Conservation (phyloP, 805 yeast genomes). For the Sungouiozyma intestinalis region DNA sequence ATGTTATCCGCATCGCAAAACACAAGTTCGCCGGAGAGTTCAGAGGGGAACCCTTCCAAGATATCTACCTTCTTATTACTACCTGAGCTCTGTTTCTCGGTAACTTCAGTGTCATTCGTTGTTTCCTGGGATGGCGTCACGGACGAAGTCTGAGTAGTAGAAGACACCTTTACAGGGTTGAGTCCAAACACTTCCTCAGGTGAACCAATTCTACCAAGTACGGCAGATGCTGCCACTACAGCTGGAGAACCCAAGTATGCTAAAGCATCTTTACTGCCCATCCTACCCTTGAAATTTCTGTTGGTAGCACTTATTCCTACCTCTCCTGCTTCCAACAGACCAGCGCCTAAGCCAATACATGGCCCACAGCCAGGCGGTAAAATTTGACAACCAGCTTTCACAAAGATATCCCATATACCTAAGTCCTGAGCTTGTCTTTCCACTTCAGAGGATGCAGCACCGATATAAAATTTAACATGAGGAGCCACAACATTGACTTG, state of each 20-base stretch:
- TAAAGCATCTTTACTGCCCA: conserved; percentile 95
- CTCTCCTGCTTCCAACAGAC: conserved; percentile 88
- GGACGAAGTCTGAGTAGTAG: not conserved
- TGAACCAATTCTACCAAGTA: conserved; percentile 86
- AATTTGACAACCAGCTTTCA: conserved; percentile 90
- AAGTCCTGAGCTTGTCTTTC: conserved; percentile 82
- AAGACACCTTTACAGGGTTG: conserved; percentile 36
- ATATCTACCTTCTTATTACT: conserved; percentile 53
- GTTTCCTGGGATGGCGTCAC: not conserved
- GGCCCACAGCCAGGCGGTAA: conserved; percentile 99
- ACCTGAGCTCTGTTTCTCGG: conserved; percentile 28
- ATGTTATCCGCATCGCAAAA: conserved; percentile 94
- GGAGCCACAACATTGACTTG: conserved; percentile 59
- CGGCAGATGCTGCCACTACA: conserved; percentile 96
- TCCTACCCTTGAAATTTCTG: conserved; percentile 97
- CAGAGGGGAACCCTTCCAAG: conserved; percentile 82
- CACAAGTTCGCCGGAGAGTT: conserved; percentile 81
- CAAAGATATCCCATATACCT: conserved; percentile 86
- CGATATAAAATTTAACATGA: conserved; percentile 91
- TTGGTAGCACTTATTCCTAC: conserved; percentile 98
- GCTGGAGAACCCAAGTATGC: conserved; percentile 97
- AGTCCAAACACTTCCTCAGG: conserved; percentile 76
- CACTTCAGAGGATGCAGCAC: conserved; percentile 92
- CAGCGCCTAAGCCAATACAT: conserved; percentile 95
- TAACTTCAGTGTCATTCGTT: conserved; percentile 4